Base-by-base conservation (phyloP, 495 filamentous ascomycete species). In the Astrothelium macrocarpum region DNA sequence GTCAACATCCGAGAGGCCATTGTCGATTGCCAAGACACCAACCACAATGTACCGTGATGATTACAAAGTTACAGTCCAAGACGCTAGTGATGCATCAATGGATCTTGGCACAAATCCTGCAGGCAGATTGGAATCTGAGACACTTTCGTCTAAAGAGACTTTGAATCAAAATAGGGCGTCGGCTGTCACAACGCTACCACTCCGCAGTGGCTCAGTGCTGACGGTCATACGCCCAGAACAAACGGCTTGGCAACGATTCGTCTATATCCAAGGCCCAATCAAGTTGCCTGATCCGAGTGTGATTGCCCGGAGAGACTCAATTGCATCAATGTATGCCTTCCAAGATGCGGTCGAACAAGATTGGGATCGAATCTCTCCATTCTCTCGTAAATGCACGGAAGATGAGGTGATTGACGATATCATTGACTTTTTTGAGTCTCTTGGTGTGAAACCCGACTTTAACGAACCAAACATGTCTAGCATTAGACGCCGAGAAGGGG, bases 231-330 rank as follows among this genome's bases (percentile, higher is more conserved):
- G 61, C 2, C 68, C 66, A 10, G 68, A 71, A 42, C 29, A 64
- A 43, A 71, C 60, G 11, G 64, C 68, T 1, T 71, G 68, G 68
- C 61, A 65, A 28, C 68, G 64, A 26, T 56, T 59, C 32, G 32
- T 63, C 2, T 71, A 71, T 61, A 43, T 71, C 25, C 68, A 66
- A 29, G 68, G 68, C 2, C 66, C 68, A 16, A 68, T 71, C 45
- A 66, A 63, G 59, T 53, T 71, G 36, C 64, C 59, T 14, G 65
- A 64, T 59, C 66, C 62, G 9, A 60, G 46, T 1, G 65, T 68
- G 1, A 34, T 65, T 31, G 53, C 64, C 11, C 60, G 66, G 7
- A 71, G 67, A 59, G 61, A 65, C 32, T 71, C 68, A 5, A 26
- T 71, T 2, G 68, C 68, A 2, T 68, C 56, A 45, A 56, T 71